phyloP scores from a whole-genome alignment of 1,284 basidiomycete genomes.

The Naganishia sp. region DNA sequence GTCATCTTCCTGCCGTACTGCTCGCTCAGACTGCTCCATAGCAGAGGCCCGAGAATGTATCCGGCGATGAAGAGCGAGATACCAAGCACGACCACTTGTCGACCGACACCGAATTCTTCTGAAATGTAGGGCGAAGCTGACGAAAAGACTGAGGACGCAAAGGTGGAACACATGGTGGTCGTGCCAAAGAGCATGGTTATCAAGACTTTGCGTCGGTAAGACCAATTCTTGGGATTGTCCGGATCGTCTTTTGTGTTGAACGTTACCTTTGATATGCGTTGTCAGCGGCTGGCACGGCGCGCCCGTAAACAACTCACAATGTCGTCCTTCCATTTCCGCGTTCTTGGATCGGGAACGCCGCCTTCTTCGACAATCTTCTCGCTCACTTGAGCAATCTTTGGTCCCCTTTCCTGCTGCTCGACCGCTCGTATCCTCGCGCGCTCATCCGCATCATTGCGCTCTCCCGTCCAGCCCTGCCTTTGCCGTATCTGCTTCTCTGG shows the following conservation, averaged over 20 bases:
- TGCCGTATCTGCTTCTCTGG: constrained; percentile 5
- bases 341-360: constrained; percentile 21
- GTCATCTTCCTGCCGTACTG: constrained; percentile 55
- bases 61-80: constrained; percentile 70
- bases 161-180: constrained; percentile 60
- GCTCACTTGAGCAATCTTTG: not conserved
- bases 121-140: constrained; percentile 64
- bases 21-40: constrained; percentile 64
- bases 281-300: not conserved
- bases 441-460: constrained; percentile 13
- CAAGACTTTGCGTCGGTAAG: constrained; percentile 62
- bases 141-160: constrained; percentile 62
- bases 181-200: constrained; percentile 67
- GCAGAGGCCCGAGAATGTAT: constrained; percentile 62
- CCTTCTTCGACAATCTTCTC: constrained; percentile 17
- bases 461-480: constrained; percentile 11
- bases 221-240: constrained; percentile 70
- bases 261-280: constrained; percentile 53
- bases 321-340: constrained; percentile 32
- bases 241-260: constrained; percentile 68
- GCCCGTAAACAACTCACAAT: constrained; percentile 24
- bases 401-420: constrained; percentile 5
- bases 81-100: constrained; percentile 61
- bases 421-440: constrained; percentile 10
- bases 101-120: constrained; percentile 62